Base-by-base conservation (phyloP, 371 early-diverging fungal genomes). In the Mucor mucedo region DNA sequence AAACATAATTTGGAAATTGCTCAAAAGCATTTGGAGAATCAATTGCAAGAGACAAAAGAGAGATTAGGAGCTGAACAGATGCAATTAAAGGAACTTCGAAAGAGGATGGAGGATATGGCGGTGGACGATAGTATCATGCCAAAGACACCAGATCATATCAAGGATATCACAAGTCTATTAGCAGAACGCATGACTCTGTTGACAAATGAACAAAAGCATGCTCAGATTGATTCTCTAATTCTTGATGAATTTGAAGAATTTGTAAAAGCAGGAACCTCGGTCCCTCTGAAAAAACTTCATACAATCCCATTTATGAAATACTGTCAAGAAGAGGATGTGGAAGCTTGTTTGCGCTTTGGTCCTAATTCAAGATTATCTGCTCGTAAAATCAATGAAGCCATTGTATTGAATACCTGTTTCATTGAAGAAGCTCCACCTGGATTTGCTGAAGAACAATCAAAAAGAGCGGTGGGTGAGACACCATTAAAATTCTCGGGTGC, bases 331-430 rank as follows among this genome's bases (percentile, higher is more conserved):
- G 96, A 95, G 65, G 97, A 97, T 66, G 88, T 96, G 2, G 90
- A 89, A 63, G 93, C 95, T 3, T 95, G 95, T 69, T 82, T 97
- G 59, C 84, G 94, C 29, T 95, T 96, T 69, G 95, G 96, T 27
- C 86, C 91, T 38, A 89, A 84, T 45, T 89, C 95, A 14, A 87
- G 94, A 32, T 86, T 94, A 8, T 91, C 93, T 21, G 89, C 94
- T 16, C 84, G 87, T 41, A 92, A 91, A 67, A 82, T 96, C 38
- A 82, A 91, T n/a, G 96, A 96, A 59, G 93, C 95, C 35, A 93
- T 96, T 58, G 83, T 87, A 13, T 77, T 88, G 58, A 93, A 94
- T 69, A 90, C 89, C 9, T 85, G 89, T 52, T 89, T 83, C 58
- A 87, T 92, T 55, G 90, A 91, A 70, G 87, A 87, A 58, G 83